Percentiles rank a stretch among this genome's conserved stretches.
These are phyloP conservation scores for Dactylellina cionopaga DNA, from an alignment of 2,329 filamentous ascomycete genomes.

Conservation along the genomic window DNA sequence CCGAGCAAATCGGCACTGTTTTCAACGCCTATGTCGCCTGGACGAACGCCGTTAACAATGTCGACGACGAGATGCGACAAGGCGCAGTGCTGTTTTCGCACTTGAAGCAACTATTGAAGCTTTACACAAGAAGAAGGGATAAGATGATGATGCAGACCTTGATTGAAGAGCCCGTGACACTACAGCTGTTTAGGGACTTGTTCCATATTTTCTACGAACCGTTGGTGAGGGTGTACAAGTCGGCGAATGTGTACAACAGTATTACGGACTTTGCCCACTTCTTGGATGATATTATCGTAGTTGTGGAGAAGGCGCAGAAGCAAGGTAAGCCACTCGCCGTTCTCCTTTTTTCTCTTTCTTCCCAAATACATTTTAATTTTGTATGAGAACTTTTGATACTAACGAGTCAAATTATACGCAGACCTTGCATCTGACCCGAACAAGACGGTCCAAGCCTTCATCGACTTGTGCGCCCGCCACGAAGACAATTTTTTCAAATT, in stretches of 20 bases:
- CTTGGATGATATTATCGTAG: constrained; percentile 88
- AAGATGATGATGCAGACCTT: constrained; percentile 97
- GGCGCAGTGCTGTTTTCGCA: constrained; percentile 93
- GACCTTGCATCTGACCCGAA: constrained; percentile 96
- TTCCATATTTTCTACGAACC: constrained; percentile 99
- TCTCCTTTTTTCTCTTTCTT: neutral
- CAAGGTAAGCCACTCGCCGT: constrained; percentile 60
- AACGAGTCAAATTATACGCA: constrained; percentile 25
- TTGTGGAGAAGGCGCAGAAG: constrained; percentile 73
- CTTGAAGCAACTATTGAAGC: constrained; percentile 91
- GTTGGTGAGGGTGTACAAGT: constrained; percentile 96
- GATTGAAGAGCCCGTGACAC: constrained; percentile 95
- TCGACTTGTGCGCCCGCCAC: constrained; percentile 92
- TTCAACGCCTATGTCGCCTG: constrained; percentile 97
- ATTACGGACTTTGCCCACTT: constrained; percentile 96
- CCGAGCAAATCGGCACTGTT: constrained; percentile 81
- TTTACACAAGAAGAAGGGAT: constrained; percentile 88
- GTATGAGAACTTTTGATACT: neutral
- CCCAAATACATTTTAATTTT: neutral
- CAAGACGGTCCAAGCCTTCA: constrained; percentile 97
- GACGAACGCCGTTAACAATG: constrained; percentile 90
- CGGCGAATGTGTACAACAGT: constrained; percentile 95
- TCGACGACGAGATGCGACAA: constrained; percentile 86
- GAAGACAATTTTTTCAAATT: constrained; percentile 99
- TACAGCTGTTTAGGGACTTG: constrained; percentile 93